Evolutionary conservation across 805 yeast species (phyloP), one percentile per base, ranked within the genome.

Genomic region (Zygotorulaspora florentina): DNA sequence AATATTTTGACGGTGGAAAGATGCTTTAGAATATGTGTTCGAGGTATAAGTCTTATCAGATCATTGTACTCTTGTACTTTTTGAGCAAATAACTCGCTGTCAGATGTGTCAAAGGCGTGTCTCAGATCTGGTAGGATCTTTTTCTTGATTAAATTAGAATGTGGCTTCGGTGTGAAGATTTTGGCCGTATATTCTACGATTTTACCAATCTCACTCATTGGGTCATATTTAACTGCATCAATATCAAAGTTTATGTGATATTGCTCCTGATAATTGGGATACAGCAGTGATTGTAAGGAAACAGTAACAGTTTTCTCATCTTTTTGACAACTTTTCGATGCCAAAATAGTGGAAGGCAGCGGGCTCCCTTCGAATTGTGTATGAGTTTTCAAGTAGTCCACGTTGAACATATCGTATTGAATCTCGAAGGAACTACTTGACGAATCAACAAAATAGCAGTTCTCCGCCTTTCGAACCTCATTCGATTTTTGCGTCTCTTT

Each of bases 41-140:
- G 51, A 20, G 72, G 71, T n/a, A 76, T 57, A 3, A 53, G 46
- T 2, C 44, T 52, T 8, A 81, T 57, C 18, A 74, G 48, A 2
- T 43, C 48, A 55, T 80, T 81, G 56, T 69, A 82, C 34, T 72
- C 68, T 1, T 64, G 55, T 6, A 83, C 68, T 5, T 65, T 52
- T 3, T 42, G 40, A 12, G 65, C 50, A 31, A 75, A 62, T 3
- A 46, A 52, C 0, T 55, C 53, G 11, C 53, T 55, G 44, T 75
- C 64, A 6, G 41, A 35, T 13, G 35, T 46, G 36, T 61, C 63
- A 42, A 53, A 65, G 3, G 67, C 57, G 15, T 42, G 26, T 40
- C 58, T 62, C 16, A 65, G 35, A 1, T 41, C 46, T 18, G 48
- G 50, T 13, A 65, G 46, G 3, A 65, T 44, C 4, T 41, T 39